Percentiles rank a stretch among this genome's conserved stretches.
phyloP scores from a whole-genome alignment of 768 basidiomycete species.

The Boletus rubescentipes region DNA sequence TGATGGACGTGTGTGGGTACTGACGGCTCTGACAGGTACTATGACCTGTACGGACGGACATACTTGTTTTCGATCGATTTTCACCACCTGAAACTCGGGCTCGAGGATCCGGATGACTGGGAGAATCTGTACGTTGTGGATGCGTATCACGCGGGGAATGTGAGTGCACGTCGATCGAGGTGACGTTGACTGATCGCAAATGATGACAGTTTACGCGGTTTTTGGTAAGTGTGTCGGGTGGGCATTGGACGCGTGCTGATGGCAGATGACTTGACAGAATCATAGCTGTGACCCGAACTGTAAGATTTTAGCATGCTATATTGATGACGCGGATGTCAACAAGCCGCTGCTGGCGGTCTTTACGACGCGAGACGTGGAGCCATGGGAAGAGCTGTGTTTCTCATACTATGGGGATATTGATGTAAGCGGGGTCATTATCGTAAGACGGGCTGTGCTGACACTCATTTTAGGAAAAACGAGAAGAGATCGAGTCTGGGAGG shows the following conservation, averaged over 20 bases:
- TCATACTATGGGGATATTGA: constrained; percentile 65
- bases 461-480: constrained; percentile 20
- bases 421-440: constrained; percentile 20
- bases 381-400: constrained; percentile 74
- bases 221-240: constrained; percentile 48
- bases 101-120: constrained; percentile 25
- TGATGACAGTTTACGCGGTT: constrained; percentile 83
- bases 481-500: constrained; percentile 11
- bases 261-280: constrained; percentile 62
- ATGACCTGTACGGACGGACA: constrained; percentile 70
- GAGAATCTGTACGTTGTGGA: constrained; percentile 62
- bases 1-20: neutral
- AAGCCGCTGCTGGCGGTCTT: constrained; percentile 73
- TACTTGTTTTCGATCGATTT: constrained; percentile 86
- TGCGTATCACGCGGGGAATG: constrained; percentile 86
- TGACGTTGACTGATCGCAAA: neutral
- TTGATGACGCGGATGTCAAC: constrained; percentile 70
- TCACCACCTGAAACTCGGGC: constrained; percentile 50
- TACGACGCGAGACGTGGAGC: constrained; percentile 59
- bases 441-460: neutral
- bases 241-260: neutral
- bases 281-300: constrained; percentile 92
- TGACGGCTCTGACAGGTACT: constrained; percentile 46
- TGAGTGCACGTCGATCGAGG: constrained; percentile 37
- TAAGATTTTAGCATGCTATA: constrained; percentile 66